Evolutionary conservation across 768 basidiomycete genomes (phyloP), one percentile per base, ranked within the genome.

Genomic region (Macrolepiota dolichaula): DNA sequence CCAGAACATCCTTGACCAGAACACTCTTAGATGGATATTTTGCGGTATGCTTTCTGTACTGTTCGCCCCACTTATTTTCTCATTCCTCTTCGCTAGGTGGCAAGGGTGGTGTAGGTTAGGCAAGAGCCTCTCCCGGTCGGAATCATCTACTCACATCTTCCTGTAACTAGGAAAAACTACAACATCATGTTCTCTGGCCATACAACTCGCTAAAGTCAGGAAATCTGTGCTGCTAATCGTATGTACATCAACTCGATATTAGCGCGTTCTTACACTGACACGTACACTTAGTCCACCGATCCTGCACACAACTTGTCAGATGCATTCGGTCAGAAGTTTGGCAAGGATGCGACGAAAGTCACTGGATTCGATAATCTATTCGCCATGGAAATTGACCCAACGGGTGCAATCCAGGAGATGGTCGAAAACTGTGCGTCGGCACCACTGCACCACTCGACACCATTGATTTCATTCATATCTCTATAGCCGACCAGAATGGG

Each of bases 371-470:
- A 92, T 62, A 99, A 99, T 77, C 84, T 99, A 47, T 96, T 75
- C 70, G 97, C 97, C 3, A 99, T 99, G 97, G 97, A 99, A 76
- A 99, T 99, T 72, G 97, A 99, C 76, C 97, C 97, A 7, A 96
- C 92, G 51, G 94, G 94, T 68, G 89, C 94, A 27, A 92, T 99
- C 65, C 96, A 98, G 74, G 96, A 98, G 77, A 98, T 99, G 96
- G 92, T 98, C 37, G 97, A 99, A 68, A 88, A 92, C 70, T 96
- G 96, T 97, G 68, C 55, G 85, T 73, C 15, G 55, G 59, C 40
- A 22, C 40, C 3, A 19, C 25, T 7, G 25, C 15, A n/a, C 12
- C 1, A 0, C 9, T 19, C 2, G n/a, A 40, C 13, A 53, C n/a
- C 1, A 12, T 25, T 55, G 11, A 56, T 37, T 66, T 47, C 59